Evolutionary conservation across 805 yeast species (phyloP).

Genomic region (Blastobotrys parvus): DNA sequence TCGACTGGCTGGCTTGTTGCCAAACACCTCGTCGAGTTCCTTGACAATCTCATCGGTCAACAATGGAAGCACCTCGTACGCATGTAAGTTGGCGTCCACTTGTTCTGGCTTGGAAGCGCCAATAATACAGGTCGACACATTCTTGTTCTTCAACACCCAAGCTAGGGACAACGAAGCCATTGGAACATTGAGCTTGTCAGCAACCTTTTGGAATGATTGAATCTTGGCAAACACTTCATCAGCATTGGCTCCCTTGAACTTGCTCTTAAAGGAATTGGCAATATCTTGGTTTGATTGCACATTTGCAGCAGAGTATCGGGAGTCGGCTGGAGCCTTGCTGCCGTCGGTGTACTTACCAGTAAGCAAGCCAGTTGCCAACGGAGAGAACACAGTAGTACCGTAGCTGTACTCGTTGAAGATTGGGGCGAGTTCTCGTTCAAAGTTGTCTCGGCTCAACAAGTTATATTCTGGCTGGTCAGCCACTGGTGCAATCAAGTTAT

Average conservation of each 20-base stretch:
- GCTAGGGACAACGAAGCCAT: conserved; percentile 27
- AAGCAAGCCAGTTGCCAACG: conserved; percentile 26
- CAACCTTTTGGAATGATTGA: conserved; percentile 18
- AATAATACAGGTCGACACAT: conserved; percentile 25
- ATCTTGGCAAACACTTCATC: conserved; percentile 20
- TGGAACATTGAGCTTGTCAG: conserved; percentile 22
- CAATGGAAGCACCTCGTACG: conserved; percentile 23
- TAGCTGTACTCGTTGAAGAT: conserved; percentile 23
- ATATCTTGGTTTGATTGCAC: conserved; percentile 8
- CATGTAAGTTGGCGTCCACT: conserved; percentile 23
- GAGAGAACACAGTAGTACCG: conserved; percentile 28
- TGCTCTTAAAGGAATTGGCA: conserved; percentile 6
- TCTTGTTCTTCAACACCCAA: conserved; percentile 24
- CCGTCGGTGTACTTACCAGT: conserved; percentile 27
- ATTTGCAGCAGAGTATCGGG: conserved; percentile 8
- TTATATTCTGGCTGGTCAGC: conserved; percentile 27
- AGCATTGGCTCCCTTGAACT: conserved; percentile 20
- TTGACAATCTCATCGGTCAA: conserved; percentile 22
- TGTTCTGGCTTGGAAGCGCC: conserved; percentile 27
- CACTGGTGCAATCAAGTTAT: conserved; percentile 25
- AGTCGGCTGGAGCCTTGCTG: conserved; percentile 11
- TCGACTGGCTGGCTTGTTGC: conserved; percentile 20
- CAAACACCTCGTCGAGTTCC: conserved; percentile 23
- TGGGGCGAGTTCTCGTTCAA: conserved; percentile 26
- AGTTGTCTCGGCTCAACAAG: conserved; percentile 21